Base-by-base conservation (phyloP, 2,329 filamentous ascomycete genomes). In the Blastomyces parvus region DNA sequence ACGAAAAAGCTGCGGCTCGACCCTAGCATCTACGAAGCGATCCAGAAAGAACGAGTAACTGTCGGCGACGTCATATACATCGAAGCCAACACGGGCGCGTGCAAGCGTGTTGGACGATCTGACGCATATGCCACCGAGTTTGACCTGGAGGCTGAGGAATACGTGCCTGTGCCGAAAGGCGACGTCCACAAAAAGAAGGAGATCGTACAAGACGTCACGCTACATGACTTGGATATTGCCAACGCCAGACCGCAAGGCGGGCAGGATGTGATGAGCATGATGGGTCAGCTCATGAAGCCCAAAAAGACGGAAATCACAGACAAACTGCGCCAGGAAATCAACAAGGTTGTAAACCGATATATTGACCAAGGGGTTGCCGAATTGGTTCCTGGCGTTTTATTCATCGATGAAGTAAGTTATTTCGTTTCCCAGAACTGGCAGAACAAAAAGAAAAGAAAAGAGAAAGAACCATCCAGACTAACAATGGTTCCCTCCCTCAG, bases 161-260 rank as follows among this genome's bases (percentile, higher is more conserved):
- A 99, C 76, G 94, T 99, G 68, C 94, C 94, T 6, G 95, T 99
- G 67, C 94, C 94, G 64, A 99, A 99, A 81, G 94, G 94, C 64
- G 94, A 99, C 73, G 94, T 99, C 62, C 94, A 97, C 82, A 99
- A 99, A 85, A 97, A 97, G 86, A 99, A 99, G 82, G 94, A 99
- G 79, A 96, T 99, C 70, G 94, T 99, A 44, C 94, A 99, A 76
- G 94, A 99, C 72, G 94, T 99, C 66, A 97, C 94, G 56, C 83
- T 99, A 67, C 94, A 99, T 77, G 94, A 99, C 74, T 82, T 99
- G 63, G 94, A 99, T 73, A 88, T 97, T 66, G 94, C 94, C 67
- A 99, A 99, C 72, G 89, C 94, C 17, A 83, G 93, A 71, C 94
- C 94, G 4, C 91, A 97, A 80, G 94, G 94, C 61, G 94, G 94